Conservation (phyloP, 2,329 filamentous ascomycete species). For the Fusarium armeniacum region DNA sequence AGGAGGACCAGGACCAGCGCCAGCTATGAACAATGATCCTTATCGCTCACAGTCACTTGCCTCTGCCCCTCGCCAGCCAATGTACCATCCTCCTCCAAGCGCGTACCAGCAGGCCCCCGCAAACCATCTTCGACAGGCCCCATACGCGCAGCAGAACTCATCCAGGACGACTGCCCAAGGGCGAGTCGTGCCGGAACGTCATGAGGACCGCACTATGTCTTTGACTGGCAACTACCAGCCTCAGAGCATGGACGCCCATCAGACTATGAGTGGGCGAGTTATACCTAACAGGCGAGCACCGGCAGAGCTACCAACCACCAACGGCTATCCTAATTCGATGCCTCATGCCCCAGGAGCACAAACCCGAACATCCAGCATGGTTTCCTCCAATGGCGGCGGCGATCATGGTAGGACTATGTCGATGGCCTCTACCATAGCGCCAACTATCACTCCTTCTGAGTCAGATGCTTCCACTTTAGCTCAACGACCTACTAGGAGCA, state of each 20-base stretch:
- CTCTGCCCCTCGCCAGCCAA: conserved; percentile 77
- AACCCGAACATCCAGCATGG: conserved; percentile 73
- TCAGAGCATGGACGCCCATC: conserved; percentile 82
- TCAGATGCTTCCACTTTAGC: conserved; percentile 63
- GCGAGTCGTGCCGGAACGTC: conserved; percentile 88
- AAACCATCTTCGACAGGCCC: conserved; percentile 82
- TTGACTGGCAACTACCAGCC: conserved; percentile 82
- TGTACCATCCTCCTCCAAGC: conserved; percentile 75
- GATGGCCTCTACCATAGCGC: conserved; percentile 86
- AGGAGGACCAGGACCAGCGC: conserved; percentile 60
- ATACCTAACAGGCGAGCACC: conserved; percentile 79
- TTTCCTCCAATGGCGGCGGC: conserved; percentile 63
- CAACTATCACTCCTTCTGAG: conserved; percentile 77
- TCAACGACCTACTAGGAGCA: conserved; percentile 70
- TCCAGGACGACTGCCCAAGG: conserved; percentile 92
- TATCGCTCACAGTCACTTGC: conserved; percentile 96
- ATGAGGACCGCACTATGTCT: conserved; percentile 95
- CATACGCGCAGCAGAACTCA: conserved; percentile 73
- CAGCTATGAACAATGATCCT: conserved; percentile 84
- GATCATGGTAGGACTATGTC: conserved; percentile 81
- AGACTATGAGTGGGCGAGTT: conserved; percentile 92
- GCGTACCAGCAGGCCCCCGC: conserved; percentile 76
- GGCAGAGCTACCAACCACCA: conserved; percentile 57
- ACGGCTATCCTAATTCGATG: conserved; percentile 57
- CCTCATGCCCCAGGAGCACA: conserved; percentile 65